Conservation (phyloP, 2,329 filamentous ascomycete species). For the Aaosphaeria pasadenensis region DNA sequence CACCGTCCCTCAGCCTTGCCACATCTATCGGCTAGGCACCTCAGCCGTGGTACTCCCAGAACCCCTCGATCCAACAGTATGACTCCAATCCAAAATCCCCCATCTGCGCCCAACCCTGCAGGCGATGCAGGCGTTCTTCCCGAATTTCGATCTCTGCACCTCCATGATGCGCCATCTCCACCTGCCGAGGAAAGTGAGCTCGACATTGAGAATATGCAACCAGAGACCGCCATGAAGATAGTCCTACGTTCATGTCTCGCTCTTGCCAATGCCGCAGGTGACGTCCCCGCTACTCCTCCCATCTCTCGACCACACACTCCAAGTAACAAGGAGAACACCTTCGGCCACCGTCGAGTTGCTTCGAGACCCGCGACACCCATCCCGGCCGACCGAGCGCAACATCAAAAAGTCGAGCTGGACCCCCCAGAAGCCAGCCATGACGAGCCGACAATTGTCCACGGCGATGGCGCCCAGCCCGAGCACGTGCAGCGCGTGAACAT, state of each 20-base stretch:
- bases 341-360: slow-evolving; percentile 32
- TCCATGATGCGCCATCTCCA: slow-evolving; percentile 37
- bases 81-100: slow-evolving; percentile 17
- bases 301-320: slow-evolving; percentile 62
- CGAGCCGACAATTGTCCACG: slow-evolving; percentile 42
- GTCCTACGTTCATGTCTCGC: slow-evolving; percentile 60
- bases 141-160: slow-evolving; percentile 26
- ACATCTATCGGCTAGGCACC: not conserved
- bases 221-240: slow-evolving; percentile 73
- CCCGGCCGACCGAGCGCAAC: slow-evolving; percentile 39
- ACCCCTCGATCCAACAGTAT: not conserved
- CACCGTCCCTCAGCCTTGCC: not conserved
- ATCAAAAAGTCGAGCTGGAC: slow-evolving; percentile 41
- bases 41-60: not conserved
- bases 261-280: slow-evolving; percentile 69
- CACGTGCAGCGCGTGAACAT: slow-evolving; percentile 80
- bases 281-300: slow-evolving; percentile 77
- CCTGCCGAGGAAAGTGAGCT: slow-evolving; percentile 46
- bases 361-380: slow-evolving; percentile 39
- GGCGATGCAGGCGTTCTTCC: slow-evolving; percentile 40
- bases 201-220: slow-evolving; percentile 70
- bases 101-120: slow-evolving; percentile 39
- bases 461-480: slow-evolving; percentile 64
- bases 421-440: slow-evolving; percentile 50
- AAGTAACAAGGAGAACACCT: slow-evolving; percentile 25